Conservation (phyloP, 2,329 filamentous ascomycete genomes). For the Aspergillus udagawae region DNA sequence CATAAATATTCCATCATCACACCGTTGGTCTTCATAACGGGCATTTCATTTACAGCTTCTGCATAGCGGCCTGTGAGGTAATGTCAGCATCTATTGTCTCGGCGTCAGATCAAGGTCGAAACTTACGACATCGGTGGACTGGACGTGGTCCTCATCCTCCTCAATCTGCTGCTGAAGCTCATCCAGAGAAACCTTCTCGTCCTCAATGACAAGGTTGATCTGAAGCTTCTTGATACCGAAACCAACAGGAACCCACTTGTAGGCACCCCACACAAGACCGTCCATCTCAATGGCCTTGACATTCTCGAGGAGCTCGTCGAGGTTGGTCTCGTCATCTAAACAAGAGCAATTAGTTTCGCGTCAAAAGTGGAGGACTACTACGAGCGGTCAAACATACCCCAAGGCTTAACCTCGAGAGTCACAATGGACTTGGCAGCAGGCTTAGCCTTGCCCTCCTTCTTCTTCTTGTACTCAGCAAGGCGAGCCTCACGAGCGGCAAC, state of each 20-base stretch:
- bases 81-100: constrained; percentile 13
- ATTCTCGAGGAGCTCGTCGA: constrained; percentile 72
- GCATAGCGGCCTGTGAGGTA: constrained; percentile 63
- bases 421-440: constrained; percentile 91
- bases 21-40: constrained; percentile 30
- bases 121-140: constrained; percentile 80
- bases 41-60: constrained; percentile 69
- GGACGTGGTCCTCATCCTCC: constrained; percentile 89
- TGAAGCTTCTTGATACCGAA: constrained; percentile 99
- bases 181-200: constrained; percentile 85
- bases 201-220: constrained; percentile 96
- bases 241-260: constrained; percentile 82
- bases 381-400: constrained; percentile 65
- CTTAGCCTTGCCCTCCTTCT: constrained; percentile 95
- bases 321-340: constrained; percentile 86
- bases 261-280: constrained; percentile 92
- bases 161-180: constrained; percentile 85
- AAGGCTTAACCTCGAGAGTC: constrained; percentile 95
- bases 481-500: constrained; percentile 80
- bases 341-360: constrained; percentile 14
- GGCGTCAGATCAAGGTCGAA: neutral
- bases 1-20: constrained; percentile 34
- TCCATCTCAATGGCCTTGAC: constrained; percentile 86
- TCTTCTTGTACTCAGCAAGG: constrained; percentile 89
- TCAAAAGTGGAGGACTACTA: neutral